Percentiles rank a stretch among this genome's conserved stretches.
Conservation (phyloP, 2,329 filamentous ascomycete genomes). For the Chaetomium olivaceum region DNA sequence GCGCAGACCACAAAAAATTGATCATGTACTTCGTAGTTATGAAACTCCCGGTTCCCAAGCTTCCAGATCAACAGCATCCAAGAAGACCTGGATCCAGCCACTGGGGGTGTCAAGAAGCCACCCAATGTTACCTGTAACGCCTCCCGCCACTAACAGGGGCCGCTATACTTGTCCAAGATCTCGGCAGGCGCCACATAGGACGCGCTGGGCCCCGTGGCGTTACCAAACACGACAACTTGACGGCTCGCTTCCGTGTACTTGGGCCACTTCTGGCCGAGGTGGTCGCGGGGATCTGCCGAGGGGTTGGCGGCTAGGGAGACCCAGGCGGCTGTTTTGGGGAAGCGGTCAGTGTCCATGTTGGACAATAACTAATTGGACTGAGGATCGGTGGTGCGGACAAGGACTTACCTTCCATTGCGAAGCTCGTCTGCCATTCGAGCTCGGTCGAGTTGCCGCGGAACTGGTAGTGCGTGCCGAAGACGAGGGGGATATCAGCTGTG, state of each 20-base stretch:
- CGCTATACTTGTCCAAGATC: background rate
- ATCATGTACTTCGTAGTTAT: too few species aligned
- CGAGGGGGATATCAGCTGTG: conserved; percentile 13
- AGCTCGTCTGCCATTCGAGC: conserved; percentile 12
- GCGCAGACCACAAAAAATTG: background rate
- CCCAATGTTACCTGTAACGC: background rate
- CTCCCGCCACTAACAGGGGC: background rate
- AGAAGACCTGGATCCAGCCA: too few species aligned
- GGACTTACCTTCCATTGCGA: conserved; percentile 5
- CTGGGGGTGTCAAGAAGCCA: too few species aligned
- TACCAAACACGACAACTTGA: conserved; percentile 6
- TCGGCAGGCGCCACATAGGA: background rate
- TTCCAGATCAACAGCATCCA: too few species aligned
- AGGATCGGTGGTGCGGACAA: background rate
- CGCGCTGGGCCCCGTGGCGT: conserved; percentile 3
- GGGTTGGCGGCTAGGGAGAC: conserved; percentile 11
- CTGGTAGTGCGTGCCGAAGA: conserved; percentile 11
- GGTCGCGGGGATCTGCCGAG: background rate
- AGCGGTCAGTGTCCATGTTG: background rate
- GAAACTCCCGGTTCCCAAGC: too few species aligned
- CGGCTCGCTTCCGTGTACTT: background rate
- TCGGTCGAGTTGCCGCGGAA: conserved; percentile 16
- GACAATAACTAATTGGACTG: background rate
- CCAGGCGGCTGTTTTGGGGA: conserved; percentile 4
- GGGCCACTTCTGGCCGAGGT: background rate